Base-by-base conservation (phyloP, 164 flowering plant genomes). In the Macadamia integrifolia region DNA sequence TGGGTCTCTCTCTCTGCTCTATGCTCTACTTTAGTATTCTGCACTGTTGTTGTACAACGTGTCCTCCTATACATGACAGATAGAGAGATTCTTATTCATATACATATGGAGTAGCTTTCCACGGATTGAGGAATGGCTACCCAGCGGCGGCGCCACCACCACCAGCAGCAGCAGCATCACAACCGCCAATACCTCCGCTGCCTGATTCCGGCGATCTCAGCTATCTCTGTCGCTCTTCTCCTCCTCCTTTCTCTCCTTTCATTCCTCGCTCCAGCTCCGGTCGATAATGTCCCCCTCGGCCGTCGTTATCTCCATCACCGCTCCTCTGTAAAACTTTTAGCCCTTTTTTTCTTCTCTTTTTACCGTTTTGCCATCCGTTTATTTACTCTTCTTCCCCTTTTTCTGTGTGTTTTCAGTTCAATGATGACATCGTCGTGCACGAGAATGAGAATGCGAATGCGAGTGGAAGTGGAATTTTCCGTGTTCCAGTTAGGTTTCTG, bases 111-210 rank as follows among this genome's bases (percentile, higher is more conserved):
- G 40, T 35, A 35, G 40, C 40, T 35, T 5, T 35, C 40, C 40
- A 35, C 40, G 40, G 40, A 2, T 35, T 5, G 5, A 35, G 50
- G 57, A 1, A 53, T 53, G 85, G 81, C 85, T 42, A 48, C 59
- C 15, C 87, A 43, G 46, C 80, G 88, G 84, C 87, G 88, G 75
- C 90, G 87, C 60, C 69, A 71, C 29, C 71, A 77, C 60, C 74
- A 70, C 55, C 18, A 71, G 49, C 76, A 65, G 73, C 78, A 80
- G 63, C 58, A 35, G 5, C 5, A 35, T 23, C 23, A 23, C 23
- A 23, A 23, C 23, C 23, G 23, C 40, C 40, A 35, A 35, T 35
- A 35, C 40, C 5, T 77, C 70, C 81, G 80, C 1, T 31, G 12
- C 9, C 56, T 81, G 2, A 14, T 79, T 18, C 85, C 84, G 3